Base-by-base conservation (phyloP, 2,329 filamentous ascomycete genomes). In the Exophiala calicioides region DNA sequence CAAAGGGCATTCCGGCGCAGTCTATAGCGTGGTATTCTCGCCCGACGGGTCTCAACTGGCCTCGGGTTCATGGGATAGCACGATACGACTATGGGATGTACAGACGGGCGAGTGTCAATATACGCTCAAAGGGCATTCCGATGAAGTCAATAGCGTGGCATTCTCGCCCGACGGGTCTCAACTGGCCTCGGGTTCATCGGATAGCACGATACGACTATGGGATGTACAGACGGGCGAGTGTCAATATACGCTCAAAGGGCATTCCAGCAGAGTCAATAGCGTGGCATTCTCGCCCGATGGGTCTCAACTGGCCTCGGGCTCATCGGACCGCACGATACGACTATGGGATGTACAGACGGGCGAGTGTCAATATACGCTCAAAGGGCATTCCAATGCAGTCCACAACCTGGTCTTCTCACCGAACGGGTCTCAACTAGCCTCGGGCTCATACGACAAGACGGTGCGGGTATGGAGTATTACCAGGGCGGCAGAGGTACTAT, bases 141-240 rank as follows among this genome's bases (percentile, higher is more conserved):
- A 31, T n/a, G 18, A 0, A n/a, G 48, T 60, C 26, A 6, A 1
- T 0, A 41, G 42, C 2, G 34, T 61, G 7, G 52, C 44, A 8
- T 63, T 63, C 44, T 63, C 60, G 16, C 42, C 26, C 9, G 46
- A 60, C 43, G 46, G 56, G 20, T 43, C 42, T n/a, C 21, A 24
- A n/a, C 8, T 58, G 18, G 55, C 55, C 1, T 56, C 53, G 10
- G 39, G 16, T 13, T 46, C 50, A 26, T 1, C 5, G 12, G 48
- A 58, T 38, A 15, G 30, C 1, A n/a, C n/a, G n/a, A n/a, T n/a
- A n/a, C n/a, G n/a, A n/a, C n/a, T n/a, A n/a, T n/a, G n/a, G n/a
- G n/a, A n/a, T n/a, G n/a, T n/a, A n/a, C n/a, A n/a, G n/a, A n/a
- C n/a, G 24, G 12, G 24, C 12, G 24, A 7, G 12, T 27, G 24